phyloP scores from a whole-genome alignment of 129 eudicot species.

The Lonicera japonica region DNA sequence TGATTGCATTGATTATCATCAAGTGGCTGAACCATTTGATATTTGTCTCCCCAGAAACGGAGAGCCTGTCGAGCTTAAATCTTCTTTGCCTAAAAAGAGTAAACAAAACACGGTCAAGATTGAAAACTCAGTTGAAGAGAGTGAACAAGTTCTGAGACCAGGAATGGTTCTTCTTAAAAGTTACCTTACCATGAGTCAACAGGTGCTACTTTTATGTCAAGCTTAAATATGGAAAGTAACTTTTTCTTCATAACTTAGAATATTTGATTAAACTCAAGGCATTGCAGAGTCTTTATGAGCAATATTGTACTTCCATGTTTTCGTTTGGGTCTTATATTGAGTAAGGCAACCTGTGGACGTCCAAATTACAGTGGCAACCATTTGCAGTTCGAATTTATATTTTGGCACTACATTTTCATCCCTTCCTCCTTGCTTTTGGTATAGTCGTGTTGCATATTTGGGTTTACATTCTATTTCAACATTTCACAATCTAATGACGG shows the following conservation, averaged over 20 bases:
- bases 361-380: no score
- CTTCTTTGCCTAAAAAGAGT: background rate
- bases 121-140: conserved; percentile 12
- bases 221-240: background rate
- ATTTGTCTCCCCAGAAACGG: conserved; percentile 15
- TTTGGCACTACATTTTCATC: no score
- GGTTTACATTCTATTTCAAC: no score
- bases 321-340: no score
- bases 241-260: background rate
- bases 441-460: no score
- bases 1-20: background rate
- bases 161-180: conserved; percentile 54
- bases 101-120: background rate
- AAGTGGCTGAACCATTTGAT: conserved; percentile 27
- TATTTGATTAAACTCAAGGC: no score
- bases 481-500: no score
- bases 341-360: no score
- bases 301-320: no score
- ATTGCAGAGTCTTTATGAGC: no score
- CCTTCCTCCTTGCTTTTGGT: no score
- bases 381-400: no score
- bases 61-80: background rate
- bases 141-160: conserved; percentile 29
- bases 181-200: conserved; percentile 28
- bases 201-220: conserved; percentile 30